Evolutionary conservation across 768 basidiomycete species (phyloP), one percentile per base, ranked within the genome.

Genomic region (Amanita jacksonii): DNA sequence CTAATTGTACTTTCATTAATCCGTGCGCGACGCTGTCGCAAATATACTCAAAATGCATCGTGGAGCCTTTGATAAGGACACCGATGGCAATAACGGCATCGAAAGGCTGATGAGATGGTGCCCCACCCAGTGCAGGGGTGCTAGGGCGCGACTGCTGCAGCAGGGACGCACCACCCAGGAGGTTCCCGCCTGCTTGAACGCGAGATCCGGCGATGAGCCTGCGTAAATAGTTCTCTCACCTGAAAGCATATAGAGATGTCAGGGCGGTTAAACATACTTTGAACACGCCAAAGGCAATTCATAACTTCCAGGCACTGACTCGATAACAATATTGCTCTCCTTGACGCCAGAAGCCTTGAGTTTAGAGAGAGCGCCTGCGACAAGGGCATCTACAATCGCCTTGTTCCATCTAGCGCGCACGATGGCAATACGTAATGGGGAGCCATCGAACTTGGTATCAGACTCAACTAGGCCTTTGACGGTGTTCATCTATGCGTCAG

Each of bases 21-120:
- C 82, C 92, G 54, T 97, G 86, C 32, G 90, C 81, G 47, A 97
- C 93, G 49, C 81, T 78, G 55, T 97, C 91, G 62, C 77, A 87
- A 62, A 98, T 99, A 73, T 99, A 99, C 62, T 99, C 96, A 62
- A 98, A 99, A 68, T 99, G 96, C 91, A 96, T 96, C 13, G 96
- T 98, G 1, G 79, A 72, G 41, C 96, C 94, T 61, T 99, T 99
- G 72, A 99, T 96, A 59, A 99, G 81, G 28, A 94, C 91, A 10
- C 96, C 96, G 57, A 98, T 89, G 42, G 96, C 92, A 60, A 99
- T 94, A 51, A 96, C 81, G 10, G 92, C 96, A 60, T 94, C 85
- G 54, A 98, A 97, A 0, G 94, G 84, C 43, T 73, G 70, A 32
- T 75, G 72, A 43, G 56, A 44, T 18, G 51, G 52, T 19, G 66